Evolutionary conservation across 176 grass and related monocot species (phyloP), one percentile per base, ranked within the genome.

Genomic region (Chloris gayana): DNA sequence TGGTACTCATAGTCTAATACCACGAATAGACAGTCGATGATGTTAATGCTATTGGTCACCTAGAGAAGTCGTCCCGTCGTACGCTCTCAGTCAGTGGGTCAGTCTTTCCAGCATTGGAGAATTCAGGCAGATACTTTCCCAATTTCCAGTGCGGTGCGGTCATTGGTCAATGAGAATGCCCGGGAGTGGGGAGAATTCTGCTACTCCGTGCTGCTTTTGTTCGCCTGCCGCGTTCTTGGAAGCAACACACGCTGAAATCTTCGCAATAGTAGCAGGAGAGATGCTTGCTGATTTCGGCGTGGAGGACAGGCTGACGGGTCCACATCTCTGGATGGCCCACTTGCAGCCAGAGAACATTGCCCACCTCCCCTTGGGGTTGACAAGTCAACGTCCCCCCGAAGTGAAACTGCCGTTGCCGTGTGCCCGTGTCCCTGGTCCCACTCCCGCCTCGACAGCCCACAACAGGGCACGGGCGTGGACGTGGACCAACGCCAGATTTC

Each of bases 331-430:
- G 58, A 29, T 61, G 58, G 25, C 58, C 58, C 58, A 61, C 58
- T 9, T 25, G 11, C 58, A 61, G 58, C n/a, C 58, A 59, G 41
- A 44, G 10, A 44, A 44, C 41, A 44, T 10, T 10, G 12, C 26
- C 56, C 56, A 25, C n/a, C 41, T 21, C 21, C 56, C 24, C 11
- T 12, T 27, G 0, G 10, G 10, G 24, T 61, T 61, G 58, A 61
- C 58, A 61, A 61, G 68, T 72, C 21, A 81, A 81, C 67, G 70
- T n/a, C 84, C 84, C 44, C 83, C 80, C 3, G 41, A 44, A 44
- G 9, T 44, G 41, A 44, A 44, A 44, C 37, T 39, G 4, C 37
- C 37, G 37, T 39, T 6, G 41, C 9, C 41, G 41, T 44, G 41
- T 44, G 41, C 9, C 6, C 41, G 41, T 42, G 41, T 42, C 41